phyloP scores from a whole-genome alignment of 305 asterid species.

The Petunia hybrid region DNA sequence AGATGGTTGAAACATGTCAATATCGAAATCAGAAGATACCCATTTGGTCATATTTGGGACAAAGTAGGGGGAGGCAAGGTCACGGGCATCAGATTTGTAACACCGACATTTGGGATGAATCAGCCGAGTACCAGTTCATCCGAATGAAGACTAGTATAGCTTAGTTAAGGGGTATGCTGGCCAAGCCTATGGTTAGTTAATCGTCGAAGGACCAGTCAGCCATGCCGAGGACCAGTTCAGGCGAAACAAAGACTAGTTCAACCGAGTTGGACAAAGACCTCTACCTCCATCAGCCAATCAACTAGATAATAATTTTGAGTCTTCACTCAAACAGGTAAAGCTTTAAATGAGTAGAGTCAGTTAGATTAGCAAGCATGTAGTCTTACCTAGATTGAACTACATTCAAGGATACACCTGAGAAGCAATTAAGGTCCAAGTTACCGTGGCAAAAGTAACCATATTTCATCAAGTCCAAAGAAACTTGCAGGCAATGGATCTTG shows the following conservation, averaged over 20 bases:
- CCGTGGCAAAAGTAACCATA: not conserved
- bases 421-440: not conserved
- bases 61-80: not conserved
- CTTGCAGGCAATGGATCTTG: conserved; percentile 4
- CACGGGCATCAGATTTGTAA: not conserved
- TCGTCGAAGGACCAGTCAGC: not conserved
- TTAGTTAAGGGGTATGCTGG: not conserved
- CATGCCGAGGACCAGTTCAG: not conserved
- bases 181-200: not conserved
- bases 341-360: not conserved
- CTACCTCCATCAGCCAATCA: not conserved
- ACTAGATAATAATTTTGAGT: not conserved
- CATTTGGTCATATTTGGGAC: conserved; percentile 7
- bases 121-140: not conserved
- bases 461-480: conserved; percentile 11
- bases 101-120: not conserved
- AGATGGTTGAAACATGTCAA: not conserved
- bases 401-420: not conserved
- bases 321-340: not conserved
- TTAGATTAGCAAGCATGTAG: not conserved
- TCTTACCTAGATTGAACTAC: not conserved
- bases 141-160: not conserved
- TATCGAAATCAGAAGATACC: not conserved
- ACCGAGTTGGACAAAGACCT: not conserved
- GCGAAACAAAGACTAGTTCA: not conserved